A percentile compares a stretch with the other conserved stretches of the same genome.
Conservation (phyloP, 768 basidiomycete species). For the Suillus sp. region DNA sequence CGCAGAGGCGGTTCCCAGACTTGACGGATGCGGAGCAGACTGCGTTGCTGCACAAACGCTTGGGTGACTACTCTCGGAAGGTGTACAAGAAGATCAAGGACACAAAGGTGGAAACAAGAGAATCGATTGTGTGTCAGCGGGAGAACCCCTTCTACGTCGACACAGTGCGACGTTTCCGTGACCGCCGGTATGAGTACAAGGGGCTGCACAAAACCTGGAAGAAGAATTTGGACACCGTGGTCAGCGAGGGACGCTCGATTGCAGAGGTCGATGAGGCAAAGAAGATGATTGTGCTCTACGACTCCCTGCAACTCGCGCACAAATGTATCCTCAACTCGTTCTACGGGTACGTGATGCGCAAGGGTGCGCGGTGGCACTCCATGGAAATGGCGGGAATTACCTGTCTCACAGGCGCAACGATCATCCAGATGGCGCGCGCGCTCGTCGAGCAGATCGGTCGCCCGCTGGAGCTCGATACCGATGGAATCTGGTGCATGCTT, state of each 20-base stretch:
- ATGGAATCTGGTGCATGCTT: conserved; percentile 99
- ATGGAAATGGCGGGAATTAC: conserved; percentile 99
- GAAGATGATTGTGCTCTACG: conserved; percentile 98
- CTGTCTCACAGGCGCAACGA: conserved; percentile 94
- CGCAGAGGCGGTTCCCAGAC: conserved; percentile 81
- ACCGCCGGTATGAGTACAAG: conserved; percentile 99
- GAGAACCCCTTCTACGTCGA: conserved; percentile 99
- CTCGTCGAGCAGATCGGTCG: conserved; percentile 97
- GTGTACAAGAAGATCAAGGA: conserved; percentile 99
- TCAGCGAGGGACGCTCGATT: conserved; percentile 68
- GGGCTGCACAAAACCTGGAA: conserved; percentile 99
- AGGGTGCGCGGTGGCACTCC: conserved; percentile 98
- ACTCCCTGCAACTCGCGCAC: conserved; percentile 97
- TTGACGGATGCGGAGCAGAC: conserved; percentile 85
- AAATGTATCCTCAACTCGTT: conserved; percentile 99
- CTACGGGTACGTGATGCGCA: conserved; percentile 99
- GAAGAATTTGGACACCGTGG: conserved; percentile 85
- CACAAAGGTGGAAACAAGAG: conserved; percentile 90
- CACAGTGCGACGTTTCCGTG: conserved; percentile 95
- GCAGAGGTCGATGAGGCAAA: conserved; percentile 95
- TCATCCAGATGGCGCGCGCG: conserved; percentile 98
- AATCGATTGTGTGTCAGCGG: conserved; percentile 94
- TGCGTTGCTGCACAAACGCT: conserved; percentile 89
- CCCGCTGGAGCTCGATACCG: conserved; percentile 96
- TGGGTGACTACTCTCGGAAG: conserved; percentile 97